Percentiles rank a stretch among this genome's conserved stretches.
phyloP scores from a whole-genome alignment of 1,284 basidiomycete genomes.

The Sphagnurus paluster region DNA sequence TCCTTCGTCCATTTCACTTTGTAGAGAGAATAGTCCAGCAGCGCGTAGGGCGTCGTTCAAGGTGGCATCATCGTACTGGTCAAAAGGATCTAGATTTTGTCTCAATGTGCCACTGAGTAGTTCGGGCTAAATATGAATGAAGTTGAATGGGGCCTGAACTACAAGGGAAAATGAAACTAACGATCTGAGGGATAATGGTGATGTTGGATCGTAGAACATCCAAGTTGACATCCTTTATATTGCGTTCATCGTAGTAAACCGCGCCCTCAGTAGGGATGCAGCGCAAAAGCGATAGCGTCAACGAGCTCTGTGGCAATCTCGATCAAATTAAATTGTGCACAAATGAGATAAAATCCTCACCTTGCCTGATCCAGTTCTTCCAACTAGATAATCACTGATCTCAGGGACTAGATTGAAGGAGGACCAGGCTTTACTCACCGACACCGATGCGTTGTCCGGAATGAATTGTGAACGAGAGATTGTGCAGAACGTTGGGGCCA shows the following conservation, averaged over 20 bases:
- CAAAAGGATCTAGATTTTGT: constrained; percentile 71
- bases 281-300: constrained; percentile 52
- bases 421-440: constrained; percentile 32
- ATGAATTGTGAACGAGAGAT: constrained; percentile 54
- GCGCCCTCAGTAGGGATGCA: constrained; percentile 59
- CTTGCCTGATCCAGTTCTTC: constrained; percentile 78
- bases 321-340: constrained; percentile 39
- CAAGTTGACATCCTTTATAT: constrained; percentile 55
- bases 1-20: constrained; percentile 48
- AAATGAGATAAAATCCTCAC: constrained; percentile 31
- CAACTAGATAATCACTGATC: constrained; percentile 42
- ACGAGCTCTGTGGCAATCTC: constrained; percentile 42
- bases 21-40: constrained; percentile 53
- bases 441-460: constrained; percentile 66
- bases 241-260: constrained; percentile 52
- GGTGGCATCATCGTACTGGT: constrained; percentile 65
- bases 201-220: constrained; percentile 61
- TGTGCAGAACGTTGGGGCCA: constrained; percentile 53
- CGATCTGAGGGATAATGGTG: constrained; percentile 62
- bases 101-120: constrained; percentile 59
- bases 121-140: constrained; percentile 51
- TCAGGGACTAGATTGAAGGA: not conserved
- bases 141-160: constrained; percentile 27
- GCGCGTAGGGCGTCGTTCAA: constrained; percentile 57
- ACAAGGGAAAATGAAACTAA: constrained; percentile 31